Conservation (phyloP, 2,329 filamentous ascomycete genomes). For the Claviceps sp. region DNA sequence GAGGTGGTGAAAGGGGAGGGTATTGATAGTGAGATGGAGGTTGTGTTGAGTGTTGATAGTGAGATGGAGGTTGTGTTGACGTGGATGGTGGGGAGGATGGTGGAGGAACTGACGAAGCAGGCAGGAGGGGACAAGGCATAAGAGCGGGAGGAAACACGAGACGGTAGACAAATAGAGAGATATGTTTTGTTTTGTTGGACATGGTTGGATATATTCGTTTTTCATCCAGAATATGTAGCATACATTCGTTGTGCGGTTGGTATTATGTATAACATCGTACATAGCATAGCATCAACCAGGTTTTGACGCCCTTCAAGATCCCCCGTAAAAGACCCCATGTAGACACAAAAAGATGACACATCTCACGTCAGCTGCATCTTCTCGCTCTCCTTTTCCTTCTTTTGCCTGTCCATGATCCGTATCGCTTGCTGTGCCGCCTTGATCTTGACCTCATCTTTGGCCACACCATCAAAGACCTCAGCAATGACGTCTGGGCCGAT, state of each 20-base stretch:
- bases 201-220: no score
- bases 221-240: no score
- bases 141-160: no score
- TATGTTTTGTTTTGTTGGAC: no score
- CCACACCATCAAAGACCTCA: constrained; percentile 31
- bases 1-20: constrained; percentile 32
- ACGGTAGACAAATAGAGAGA: no score
- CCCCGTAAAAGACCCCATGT: not conserved
- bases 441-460: constrained; percentile 38
- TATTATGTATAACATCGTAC: no score
- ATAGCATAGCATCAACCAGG: no score
- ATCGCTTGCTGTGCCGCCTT: constrained; percentile 42
- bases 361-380: not conserved
- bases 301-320: no score
- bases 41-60: constrained; percentile 41
- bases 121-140: not conserved
- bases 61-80: constrained; percentile 49
- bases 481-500: constrained; percentile 35
- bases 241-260: no score
- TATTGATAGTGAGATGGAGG: constrained; percentile 44
- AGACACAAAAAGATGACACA: not conserved
- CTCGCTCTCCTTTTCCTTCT: not conserved
- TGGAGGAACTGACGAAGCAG: constrained; percentile 29
- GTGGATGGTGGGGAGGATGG: constrained; percentile 55
- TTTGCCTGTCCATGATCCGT: constrained; percentile 14